These are phyloP conservation scores for Austroboletus niveus DNA, from an alignment of 1,284 basidiomycete species.

Conservation along the genomic window DNA sequence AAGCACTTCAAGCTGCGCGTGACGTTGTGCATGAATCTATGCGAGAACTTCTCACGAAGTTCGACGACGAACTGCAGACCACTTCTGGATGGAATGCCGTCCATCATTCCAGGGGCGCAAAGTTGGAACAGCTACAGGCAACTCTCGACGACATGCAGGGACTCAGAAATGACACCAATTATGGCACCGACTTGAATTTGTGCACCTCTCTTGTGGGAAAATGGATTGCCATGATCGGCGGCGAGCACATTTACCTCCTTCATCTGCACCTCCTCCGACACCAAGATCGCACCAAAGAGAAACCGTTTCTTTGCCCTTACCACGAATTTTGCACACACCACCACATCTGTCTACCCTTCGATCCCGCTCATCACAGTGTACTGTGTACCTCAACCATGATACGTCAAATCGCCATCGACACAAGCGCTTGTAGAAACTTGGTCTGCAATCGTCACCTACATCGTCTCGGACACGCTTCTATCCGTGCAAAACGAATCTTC, in stretches of 20 bases:
- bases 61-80: not conserved
- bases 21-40: conserved; percentile 9
- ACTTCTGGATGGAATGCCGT: not conserved
- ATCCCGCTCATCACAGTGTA: not conserved
- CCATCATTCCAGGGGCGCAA: not conserved
- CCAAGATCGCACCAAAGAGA: conserved; percentile 35
- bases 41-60: conserved; percentile 1
- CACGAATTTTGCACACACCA: conserved; percentile 50
- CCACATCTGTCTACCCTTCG: conserved; percentile 39
- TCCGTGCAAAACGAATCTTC: conserved; percentile 31
- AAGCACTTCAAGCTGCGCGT: conserved; percentile 10
- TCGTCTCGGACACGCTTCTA: conserved; percentile 44
- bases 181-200: too few species aligned
- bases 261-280: conserved; percentile 43
- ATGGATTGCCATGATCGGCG: conserved; percentile 45
- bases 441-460: conserved; percentile 44
- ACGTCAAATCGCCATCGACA: conserved; percentile 39
- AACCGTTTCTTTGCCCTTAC: conserved; percentile 38
- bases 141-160: conserved; percentile 13
- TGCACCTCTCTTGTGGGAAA: conserved; percentile 41
- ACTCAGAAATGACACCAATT: not conserved
- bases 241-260: conserved; percentile 45
- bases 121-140: conserved; percentile 11
- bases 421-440: conserved; percentile 36
- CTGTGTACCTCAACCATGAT: conserved; percentile 26